A percentile compares a stretch with the other conserved stretches of the same genome.
Evolutionary conservation across 2,329 filamentous ascomycete genomes (phyloP).

Genomic region (Exutisphaerella laricina): DNA sequence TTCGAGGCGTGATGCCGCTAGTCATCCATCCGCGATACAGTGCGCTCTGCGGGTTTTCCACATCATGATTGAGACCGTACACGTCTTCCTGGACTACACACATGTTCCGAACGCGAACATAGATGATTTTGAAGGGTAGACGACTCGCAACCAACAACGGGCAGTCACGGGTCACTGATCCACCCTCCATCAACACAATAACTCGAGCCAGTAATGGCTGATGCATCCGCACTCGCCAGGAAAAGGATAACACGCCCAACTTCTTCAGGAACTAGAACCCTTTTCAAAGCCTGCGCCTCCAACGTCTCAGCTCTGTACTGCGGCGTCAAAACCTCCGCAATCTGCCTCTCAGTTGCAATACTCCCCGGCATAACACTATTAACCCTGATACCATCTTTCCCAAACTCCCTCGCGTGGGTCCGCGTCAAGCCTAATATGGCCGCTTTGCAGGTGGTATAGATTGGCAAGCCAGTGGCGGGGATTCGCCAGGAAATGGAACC

Average conservation of each 20-base stretch:
- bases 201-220: conserved; percentile 28
- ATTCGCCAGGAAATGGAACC: conserved; percentile 28
- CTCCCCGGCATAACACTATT: conserved; percentile 31
- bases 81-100: neutral
- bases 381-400: conserved; percentile 23
- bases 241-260: conserved; percentile 30
- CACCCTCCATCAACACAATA: conserved; percentile 33
- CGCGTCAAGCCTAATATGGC: conserved; percentile 28
- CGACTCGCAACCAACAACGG: neutral
- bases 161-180: conserved; percentile 22
- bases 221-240: conserved; percentile 30
- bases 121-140: no score
- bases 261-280: conserved; percentile 28
- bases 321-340: conserved; percentile 28
- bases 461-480: conserved; percentile 23
- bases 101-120: neutral
- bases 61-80: no score
- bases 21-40: no score
- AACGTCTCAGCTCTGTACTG: conserved; percentile 28
- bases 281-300: conserved; percentile 29
- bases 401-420: conserved; percentile 30
- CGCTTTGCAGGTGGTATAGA: conserved; percentile 28
- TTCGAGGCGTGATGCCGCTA: no score
- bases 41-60: no score
- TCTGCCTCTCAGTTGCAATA: conserved; percentile 31